A percentile compares a stretch with the other conserved stretches of the same genome.
These are phyloP conservation scores for Hibiscus trionum DNA, from an alignment of 345 rosid genomes.

Conservation along the genomic window DNA sequence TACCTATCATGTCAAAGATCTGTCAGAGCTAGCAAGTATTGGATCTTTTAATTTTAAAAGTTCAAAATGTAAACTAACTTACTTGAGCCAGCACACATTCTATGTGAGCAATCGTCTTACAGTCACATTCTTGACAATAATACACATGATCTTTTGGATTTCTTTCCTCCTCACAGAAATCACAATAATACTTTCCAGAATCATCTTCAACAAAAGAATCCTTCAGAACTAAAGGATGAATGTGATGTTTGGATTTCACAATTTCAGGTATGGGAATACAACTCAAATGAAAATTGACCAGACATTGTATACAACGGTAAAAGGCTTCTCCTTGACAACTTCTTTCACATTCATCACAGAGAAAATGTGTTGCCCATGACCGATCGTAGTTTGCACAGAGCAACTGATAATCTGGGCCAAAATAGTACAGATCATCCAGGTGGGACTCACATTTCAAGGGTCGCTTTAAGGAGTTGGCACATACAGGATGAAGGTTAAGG, in stretches of 20 bases:
- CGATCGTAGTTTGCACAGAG: background rate
- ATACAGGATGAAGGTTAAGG: background rate
- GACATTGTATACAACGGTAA: background rate
- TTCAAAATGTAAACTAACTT: background rate
- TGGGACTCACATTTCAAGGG: background rate
- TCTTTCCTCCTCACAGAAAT: background rate
- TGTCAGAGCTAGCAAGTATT: no score
- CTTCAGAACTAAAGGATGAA: background rate
- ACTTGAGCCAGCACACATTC: background rate
- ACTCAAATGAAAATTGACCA: background rate
- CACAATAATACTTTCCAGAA: background rate
- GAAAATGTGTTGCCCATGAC: rapidly evolving
- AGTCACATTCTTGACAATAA: background rate
- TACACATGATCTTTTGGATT: background rate
- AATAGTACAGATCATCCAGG: background rate
- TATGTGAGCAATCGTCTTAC: background rate
- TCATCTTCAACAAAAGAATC: background rate
- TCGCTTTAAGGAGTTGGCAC: background rate
- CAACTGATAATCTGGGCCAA: background rate
- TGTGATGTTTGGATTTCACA: background rate
- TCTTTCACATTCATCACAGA: background rate
- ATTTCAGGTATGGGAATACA: background rate
- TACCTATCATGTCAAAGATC: no score
- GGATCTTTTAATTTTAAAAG: no score
- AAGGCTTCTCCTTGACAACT: background rate